Base-by-base conservation (phyloP, 2,329 filamentous ascomycete species). In the Talaromyces sp. region DNA sequence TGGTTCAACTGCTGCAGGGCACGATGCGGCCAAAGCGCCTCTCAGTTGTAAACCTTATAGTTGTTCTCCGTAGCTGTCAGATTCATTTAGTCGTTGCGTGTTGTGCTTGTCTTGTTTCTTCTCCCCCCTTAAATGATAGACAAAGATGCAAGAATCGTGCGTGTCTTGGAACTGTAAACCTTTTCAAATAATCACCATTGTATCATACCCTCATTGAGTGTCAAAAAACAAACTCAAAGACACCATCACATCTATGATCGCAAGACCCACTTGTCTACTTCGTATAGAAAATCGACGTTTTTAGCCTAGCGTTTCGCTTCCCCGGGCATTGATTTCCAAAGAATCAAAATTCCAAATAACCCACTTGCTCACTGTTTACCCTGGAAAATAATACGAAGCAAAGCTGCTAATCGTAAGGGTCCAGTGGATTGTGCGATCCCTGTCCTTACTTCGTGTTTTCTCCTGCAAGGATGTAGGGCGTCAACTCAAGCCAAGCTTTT, bases 1-100 rank as follows among this genome's bases (percentile, higher is more conserved):
- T 62, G 60, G 60, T 62, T 58, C 56, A 46, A 21, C 60, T 52
- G 51, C 55, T 57, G 61, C 61, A 62, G 55, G 58, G 57, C 57
- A 59, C 56, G 19, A 60, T 62, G 61, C 53, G 61, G 61, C 29
- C 56, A 58, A 61, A 52, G 59, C 59, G 59, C 19, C 24, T 29
- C 24, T 52, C 48, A 27, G 24, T 29, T 12, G 24, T 26, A n/a
- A 27, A 19, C 48, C 24, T 52, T 29, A n/a, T 26, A 35, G 27
- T 21, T 54, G 21, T 29, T 8, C 27, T 29, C 27, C 27, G 27
- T 29, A 29, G 27, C 27, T 29, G 27, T 29, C 27, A 29, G 27
- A 17, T 54, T 21, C 8, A 5, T 17, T 54, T 10, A 7, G 31
- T 12, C 10, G 31, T 11, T 12, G 31, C n/a, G 11, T 32, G 31